Percentiles rank a stretch among this genome's conserved stretches.
phyloP scores from a whole-genome alignment of 75 land plant species.

The Pinus tabuliformis region DNA sequence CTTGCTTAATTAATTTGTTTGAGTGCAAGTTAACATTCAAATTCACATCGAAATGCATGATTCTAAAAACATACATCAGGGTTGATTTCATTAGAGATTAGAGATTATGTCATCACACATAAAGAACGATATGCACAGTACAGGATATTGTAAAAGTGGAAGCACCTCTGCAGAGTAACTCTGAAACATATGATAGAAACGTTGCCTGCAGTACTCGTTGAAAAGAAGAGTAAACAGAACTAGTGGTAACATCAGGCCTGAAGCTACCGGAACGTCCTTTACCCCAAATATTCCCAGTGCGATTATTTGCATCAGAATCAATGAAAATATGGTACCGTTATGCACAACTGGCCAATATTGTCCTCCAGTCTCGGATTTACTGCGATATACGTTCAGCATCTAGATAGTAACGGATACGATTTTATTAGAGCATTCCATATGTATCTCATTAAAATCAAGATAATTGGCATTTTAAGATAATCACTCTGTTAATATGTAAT shows the following conservation, averaged over 20 bases:
- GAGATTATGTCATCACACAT: background rate
- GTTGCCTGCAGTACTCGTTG: conserved; percentile 65
- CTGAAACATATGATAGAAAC: conserved; percentile 64
- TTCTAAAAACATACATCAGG: background rate
- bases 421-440: background rate
- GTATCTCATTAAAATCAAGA: background rate
- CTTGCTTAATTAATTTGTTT: too few species aligned
- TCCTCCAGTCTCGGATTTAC: conserved; percentile 80
- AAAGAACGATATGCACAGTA: background rate
- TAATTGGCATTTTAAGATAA: background rate
- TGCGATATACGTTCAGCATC: conserved; percentile 76
- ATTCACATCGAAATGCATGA: background rate
- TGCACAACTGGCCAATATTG: conserved; percentile 85
- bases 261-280: conserved; percentile 50
- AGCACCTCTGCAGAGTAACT: conserved; percentile 59
- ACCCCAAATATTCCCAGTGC: conserved; percentile 82
- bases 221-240: conserved; percentile 66
- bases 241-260: conserved; percentile 60
- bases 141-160: background rate
- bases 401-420: conserved; percentile 19
- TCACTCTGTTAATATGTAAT: background rate
- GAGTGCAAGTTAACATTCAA: background rate
- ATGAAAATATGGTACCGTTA: conserved; percentile 59
- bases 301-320: conserved; percentile 72
- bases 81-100: background rate